Evolutionary conservation across 768 basidiomycete species (phyloP), one percentile per base, ranked within the genome.

Genomic region (Clitopilus passeckerianus): DNA sequence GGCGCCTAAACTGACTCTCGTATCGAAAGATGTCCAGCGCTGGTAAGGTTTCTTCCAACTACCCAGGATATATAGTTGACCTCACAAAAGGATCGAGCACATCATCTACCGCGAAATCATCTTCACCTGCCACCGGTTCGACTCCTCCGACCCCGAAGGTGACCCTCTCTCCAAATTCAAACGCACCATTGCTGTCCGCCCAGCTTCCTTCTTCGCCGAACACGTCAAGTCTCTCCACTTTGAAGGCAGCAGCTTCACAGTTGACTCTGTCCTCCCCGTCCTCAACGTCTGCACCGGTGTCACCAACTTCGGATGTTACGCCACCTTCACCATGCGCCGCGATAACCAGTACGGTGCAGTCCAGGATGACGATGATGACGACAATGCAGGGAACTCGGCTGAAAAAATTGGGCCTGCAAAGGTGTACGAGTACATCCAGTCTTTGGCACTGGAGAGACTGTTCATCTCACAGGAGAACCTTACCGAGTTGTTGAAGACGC

Each of bases 71-170:
- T 41, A 41, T 3, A 12, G 12, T 12, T 33, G 15, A 15, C 34
- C n/a, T 34, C 41, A 18, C 23, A 10, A 6, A 35, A 65, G 66
- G 66, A 61, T 65, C 3, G 66, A 67, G 46, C 63, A 58, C 20
- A 63, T 65, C 23, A 64, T 65, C 52, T 65, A 65, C 53, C 62
- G 54, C 23, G 64, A 63, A 41, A 60, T 66, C 22, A 63, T 57
- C 60, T 63, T 66, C 57, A 55, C 53, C 50, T 59, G 58, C 0
- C 56, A 59, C 27, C 63, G 35, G 10, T 55, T 34, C 53, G 54
- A 60, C 54, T 46, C 55, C 30, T 34, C 35, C 15, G 46, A 50
- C 22, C 41, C 44, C 18, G 20, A 33, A 43, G 44, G 54, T 22
- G n/a, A 41, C 23, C 43, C 53, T 16, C 24, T 55, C 9, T 33